Evolutionary conservation across 371 early-diverging fungal species (phyloP), one percentile per base, ranked within the genome.

Genomic region (Mortierella sp.): DNA sequence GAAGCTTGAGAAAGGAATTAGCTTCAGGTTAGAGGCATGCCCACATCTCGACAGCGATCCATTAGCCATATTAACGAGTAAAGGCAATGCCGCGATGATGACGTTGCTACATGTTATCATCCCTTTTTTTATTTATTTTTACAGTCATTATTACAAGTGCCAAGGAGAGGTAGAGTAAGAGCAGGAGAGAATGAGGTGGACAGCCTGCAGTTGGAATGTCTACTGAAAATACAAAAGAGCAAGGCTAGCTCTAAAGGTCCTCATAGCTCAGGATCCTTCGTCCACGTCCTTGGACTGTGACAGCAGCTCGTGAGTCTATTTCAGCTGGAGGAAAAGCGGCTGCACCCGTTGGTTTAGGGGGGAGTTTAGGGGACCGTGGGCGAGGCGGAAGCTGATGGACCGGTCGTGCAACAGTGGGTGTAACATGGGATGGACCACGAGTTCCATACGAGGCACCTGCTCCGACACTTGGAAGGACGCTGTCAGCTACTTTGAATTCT

Each of bases 201-300:
- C n/a, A n/a, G n/a, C n/a, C n/a, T n/a, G n/a, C n/a, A n/a, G n/a
- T n/a, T n/a, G n/a, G n/a, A n/a, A n/a, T n/a, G n/a, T n/a, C n/a
- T 6, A 12, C n/a, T 50, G 30, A 50, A 44, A n/a, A 21, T 23
- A 8, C 26, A 50, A 7, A 50, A 6, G n/a, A 48, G 21, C 7
- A 19, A 21, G 24, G n/a, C 6, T 21, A 39, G 19, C 23, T 24
- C 42, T 50, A 56, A 30, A 64, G 56, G 30, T 71, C 72, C 27
- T 64, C 72, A 19, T 71, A 71, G 37, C 49, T 71, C 32, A 71
- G 43, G 23, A 71, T 64, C 52, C 64, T 64, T n/a, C 72, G 72
- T n/a, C 64, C 47, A 1, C 63, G 46, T 11, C 58, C 58, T 26
- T 57, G 62, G 12, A 53, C 65, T 19, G 56, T 47, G 44, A 53